These are phyloP conservation scores for Fagopyrum tataricum DNA, from an alignment of 148 eudicot species.

Conservation along the genomic window DNA sequence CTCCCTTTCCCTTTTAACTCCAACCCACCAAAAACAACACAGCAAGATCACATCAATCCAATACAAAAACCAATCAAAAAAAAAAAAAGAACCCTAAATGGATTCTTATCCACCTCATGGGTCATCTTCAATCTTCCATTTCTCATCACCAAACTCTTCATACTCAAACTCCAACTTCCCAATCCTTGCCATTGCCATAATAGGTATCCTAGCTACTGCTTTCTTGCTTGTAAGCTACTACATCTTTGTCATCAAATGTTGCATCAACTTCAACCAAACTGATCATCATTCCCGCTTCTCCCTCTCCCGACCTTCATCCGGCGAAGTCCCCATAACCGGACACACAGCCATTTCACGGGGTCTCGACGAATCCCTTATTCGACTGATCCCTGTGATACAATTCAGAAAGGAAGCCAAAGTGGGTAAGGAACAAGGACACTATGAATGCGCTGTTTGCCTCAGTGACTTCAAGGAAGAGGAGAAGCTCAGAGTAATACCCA, in stretches of 20 bases:
- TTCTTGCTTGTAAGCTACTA: constrained; percentile 62
- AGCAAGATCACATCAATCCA: too few species aligned
- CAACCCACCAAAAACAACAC: background rate
- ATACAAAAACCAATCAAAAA: background rate
- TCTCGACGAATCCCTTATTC: constrained; percentile 59
- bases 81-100: background rate
- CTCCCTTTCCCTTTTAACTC: background rate
- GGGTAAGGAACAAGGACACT: constrained; percentile 1
- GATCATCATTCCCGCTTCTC: constrained; percentile 42
- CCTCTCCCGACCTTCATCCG: background rate
- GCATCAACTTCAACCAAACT: constrained; percentile 49
- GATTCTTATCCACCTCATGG: constrained; percentile 3
- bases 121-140: constrained; percentile 6
- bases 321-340: constrained; percentile 15
- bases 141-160: background rate
- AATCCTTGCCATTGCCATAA: constrained; percentile 63
- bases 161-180: constrained; percentile 39
- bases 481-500: constrained; percentile 63
- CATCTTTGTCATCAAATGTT: constrained; percentile 79
- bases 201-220: constrained; percentile 66
- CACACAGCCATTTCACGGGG: constrained; percentile 41
- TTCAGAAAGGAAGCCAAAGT: constrained; percentile 25
- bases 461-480: constrained; percentile 64
- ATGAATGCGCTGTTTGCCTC: constrained; percentile 77
- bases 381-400: constrained; percentile 57